Base-by-base conservation (phyloP, 1,284 basidiomycete genomes). In the Wolfiporia cocos region DNA sequence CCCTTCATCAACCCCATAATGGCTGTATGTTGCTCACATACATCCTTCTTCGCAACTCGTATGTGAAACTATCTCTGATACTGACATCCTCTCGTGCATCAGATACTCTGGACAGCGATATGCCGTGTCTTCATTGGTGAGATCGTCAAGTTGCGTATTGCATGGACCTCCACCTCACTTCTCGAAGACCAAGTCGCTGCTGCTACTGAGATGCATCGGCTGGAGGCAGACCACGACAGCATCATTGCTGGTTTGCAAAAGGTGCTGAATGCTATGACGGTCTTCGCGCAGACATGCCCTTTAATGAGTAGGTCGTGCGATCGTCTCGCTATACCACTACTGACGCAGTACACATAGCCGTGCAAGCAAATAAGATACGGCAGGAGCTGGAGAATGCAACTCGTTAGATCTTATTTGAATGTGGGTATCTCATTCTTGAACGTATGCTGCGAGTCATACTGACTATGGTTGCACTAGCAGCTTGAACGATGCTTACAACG, bases 21-120 rank as follows among this genome's bases (percentile, higher is more conserved):
- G 30, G 54, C 56, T 32, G 58, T 58, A 44, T 30, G 56, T 41
- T 36, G n/a, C 23, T 32, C 12, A 15, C 38, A 11, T 32, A 11
- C 15, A 4, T 12, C 20, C n/a, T 23, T 9, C 35, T 14, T 6
- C 21, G 15, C 22, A 24, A 12, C 12, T 23, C 20, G 33, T 11
- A 18, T 19, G 15, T 14, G 10, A 45, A 4, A 6, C 9, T 22
- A 2, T 14, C 5, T 32, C 29, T 19, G 11, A 22, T 26, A 10
- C 18, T 14, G 15, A 23, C 17, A 18, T 19, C n/a, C 3, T 17
- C 33, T 18, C n/a, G 19, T 35, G 14, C 19, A 4, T 15, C 42
- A 60, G 58, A 56, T 60, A 19, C 37, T 60, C 12, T 55, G 57
- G 49, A 54, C 55, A 19, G 48, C 52, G 3, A 48, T 55, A 10